phyloP scores from a whole-genome alignment of 2,329 filamentous ascomycete genomes.

The Aspergillus novofumigatus region DNA sequence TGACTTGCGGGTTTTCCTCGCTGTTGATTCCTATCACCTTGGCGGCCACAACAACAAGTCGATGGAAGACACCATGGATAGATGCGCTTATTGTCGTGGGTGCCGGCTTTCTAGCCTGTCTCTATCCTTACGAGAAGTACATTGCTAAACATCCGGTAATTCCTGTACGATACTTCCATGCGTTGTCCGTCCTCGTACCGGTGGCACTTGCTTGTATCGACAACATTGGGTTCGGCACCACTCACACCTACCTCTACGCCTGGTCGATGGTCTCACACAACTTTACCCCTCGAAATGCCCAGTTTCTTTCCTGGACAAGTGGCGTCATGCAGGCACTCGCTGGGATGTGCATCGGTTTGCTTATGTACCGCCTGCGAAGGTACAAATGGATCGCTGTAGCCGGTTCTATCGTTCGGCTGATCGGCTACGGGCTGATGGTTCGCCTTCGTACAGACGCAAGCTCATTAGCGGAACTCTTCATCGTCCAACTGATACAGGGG shows the following conservation, averaged over 20 bases:
- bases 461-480: constrained; percentile 34
- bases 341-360: constrained; percentile 38
- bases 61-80: constrained; percentile 47
- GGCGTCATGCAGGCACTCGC: constrained; percentile 43
- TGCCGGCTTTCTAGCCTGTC: constrained; percentile 36
- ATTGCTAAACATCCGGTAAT: constrained; percentile 45
- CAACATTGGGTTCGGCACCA: constrained; percentile 41
- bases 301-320: constrained; percentile 39
- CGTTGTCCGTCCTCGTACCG: constrained; percentile 41
- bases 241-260: constrained; percentile 48
- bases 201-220: constrained; percentile 42
- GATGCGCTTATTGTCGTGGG: constrained; percentile 45
- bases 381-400: constrained; percentile 47
- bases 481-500: constrained; percentile 38
- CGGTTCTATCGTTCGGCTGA: constrained; percentile 40
- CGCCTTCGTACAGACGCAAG: constrained; percentile 44
- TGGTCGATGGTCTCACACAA: constrained; percentile 45
- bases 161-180: constrained; percentile 45
- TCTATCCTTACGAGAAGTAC: constrained; percentile 48
- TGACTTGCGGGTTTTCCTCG: constrained; percentile 47
- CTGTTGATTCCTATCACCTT: constrained; percentile 47
- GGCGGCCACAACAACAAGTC: constrained; percentile 37
- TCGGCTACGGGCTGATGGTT: constrained; percentile 51
- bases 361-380: constrained; percentile 41
- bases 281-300: constrained; percentile 39